phyloP scores from a whole-genome alignment of 208 protist species.

The Acanthamoeba healyi region DNA sequence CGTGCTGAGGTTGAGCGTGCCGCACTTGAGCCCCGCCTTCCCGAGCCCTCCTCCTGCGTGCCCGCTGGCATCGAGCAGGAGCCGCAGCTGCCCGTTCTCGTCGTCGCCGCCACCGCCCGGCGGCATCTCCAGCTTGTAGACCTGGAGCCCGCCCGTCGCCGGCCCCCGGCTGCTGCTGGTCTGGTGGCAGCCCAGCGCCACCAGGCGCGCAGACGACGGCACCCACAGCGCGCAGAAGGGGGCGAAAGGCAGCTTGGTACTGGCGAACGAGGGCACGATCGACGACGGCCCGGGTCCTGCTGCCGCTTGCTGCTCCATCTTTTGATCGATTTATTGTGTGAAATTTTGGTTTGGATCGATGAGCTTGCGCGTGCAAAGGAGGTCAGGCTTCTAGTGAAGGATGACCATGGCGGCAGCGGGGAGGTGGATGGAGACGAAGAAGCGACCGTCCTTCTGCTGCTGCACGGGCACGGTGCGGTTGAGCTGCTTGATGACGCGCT shows the following conservation, averaged over 20 bases:
- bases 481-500: background rate
- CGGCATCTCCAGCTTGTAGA: slow-evolving; percentile 18
- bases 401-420: slow-evolving; percentile 2
- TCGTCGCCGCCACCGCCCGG: no score
- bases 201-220: background rate
- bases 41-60: background rate
- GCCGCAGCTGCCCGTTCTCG: background rate
- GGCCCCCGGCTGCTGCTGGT: background rate
- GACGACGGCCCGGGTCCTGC: no score
- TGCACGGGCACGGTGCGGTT: background rate
- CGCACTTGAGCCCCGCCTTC: slow-evolving; percentile 10
- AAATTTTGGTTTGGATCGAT: no score
- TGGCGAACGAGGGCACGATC: background rate
- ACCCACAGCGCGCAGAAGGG: background rate
- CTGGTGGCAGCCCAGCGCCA: background rate
- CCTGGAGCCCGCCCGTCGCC: background rate
- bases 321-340: no score
- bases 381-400: no score
- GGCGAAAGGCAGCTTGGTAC: background rate
- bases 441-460: slow-evolving; percentile 15
- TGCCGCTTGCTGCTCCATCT: no score
- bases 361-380: no score
- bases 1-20: background rate
- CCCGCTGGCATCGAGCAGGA: background rate
- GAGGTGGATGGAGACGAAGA: background rate